Evolutionary conservation across 2,329 filamentous ascomycete species (phyloP).

Genomic region (Pseudogymnoascus verrucosus): DNA sequence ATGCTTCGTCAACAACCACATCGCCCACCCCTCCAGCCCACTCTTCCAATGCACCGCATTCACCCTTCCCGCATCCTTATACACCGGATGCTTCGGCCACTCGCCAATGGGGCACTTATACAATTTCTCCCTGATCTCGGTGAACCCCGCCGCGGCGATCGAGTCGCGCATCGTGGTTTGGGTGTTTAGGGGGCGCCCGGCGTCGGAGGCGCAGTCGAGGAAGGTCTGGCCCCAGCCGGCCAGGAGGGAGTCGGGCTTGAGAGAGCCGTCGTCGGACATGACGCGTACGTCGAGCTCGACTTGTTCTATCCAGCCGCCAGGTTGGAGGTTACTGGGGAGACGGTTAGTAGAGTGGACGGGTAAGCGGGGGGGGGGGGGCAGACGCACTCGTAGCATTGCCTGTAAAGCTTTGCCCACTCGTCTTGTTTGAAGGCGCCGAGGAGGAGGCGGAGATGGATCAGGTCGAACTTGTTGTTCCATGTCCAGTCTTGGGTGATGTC

Average conservation of each 20-base stretch:
- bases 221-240: constrained; percentile 20
- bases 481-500: constrained; percentile 35
- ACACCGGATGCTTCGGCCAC: constrained; percentile 8
- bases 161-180: constrained; percentile 20
- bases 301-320: constrained; percentile 12
- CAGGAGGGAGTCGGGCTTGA: constrained; percentile 14
- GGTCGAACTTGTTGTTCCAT: constrained; percentile 38
- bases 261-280: constrained; percentile 9
- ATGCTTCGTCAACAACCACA: constrained; percentile 24
- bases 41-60: constrained; percentile 23
- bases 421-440: constrained; percentile 15
- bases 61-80: constrained; percentile 16
- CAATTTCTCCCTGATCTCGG: neutral
- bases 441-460: constrained; percentile 27
- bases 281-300: constrained; percentile 3
- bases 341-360: neutral
- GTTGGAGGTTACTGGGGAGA: neutral
- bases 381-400: neutral
- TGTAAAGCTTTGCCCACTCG: constrained; percentile 16
- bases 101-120: constrained; percentile 4
- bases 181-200: constrained; percentile 21
- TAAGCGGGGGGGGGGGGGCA: neutral
- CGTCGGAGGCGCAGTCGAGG: constrained; percentile 16
- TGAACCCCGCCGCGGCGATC: constrained; percentile 19
- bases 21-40: constrained; percentile 25